A percentile compares a stretch with the other conserved stretches of the same genome.
Conservation (phyloP, 441 rosid species). For the Manihot esculenta region DNA sequence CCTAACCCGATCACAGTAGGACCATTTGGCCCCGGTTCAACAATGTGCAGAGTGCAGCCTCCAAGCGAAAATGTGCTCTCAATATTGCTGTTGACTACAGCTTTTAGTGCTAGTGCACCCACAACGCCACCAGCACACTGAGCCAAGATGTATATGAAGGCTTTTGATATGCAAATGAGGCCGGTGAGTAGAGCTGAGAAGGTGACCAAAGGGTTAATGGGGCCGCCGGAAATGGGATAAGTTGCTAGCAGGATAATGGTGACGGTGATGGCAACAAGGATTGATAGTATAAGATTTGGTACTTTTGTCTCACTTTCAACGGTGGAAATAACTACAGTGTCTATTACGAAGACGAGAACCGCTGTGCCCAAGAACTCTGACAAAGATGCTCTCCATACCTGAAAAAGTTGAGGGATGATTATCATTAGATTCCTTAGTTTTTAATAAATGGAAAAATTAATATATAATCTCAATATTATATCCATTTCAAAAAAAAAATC, state of each 20-base stretch:
- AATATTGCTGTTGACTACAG: constrained; percentile 31
- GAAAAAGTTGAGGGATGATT: neutral
- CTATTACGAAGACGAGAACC: constrained; percentile 39
- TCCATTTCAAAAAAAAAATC: too few relatives aligned
- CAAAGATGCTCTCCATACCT: constrained; percentile 51
- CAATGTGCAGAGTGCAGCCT: constrained; percentile 43
- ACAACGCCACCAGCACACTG: constrained; percentile 39
- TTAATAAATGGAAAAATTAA: too few relatives aligned
- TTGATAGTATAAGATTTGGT: constrained; percentile 41
- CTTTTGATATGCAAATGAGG: constrained; percentile 35
- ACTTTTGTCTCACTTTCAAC: constrained; percentile 27
- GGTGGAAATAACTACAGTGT: constrained; percentile 49
- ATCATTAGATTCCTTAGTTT: too few relatives aligned
- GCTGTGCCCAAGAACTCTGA: constrained; percentile 43
- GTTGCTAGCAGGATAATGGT: constrained; percentile 46
- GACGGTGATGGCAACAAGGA: constrained; percentile 30
- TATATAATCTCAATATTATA: too few relatives aligned
- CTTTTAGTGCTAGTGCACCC: constrained; percentile 40
- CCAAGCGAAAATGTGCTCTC: constrained; percentile 39
- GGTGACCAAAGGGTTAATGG: constrained; percentile 43
- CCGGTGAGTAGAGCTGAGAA: constrained; percentile 39
- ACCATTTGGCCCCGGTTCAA: constrained; percentile 36
- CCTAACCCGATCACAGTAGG: constrained; percentile 29
- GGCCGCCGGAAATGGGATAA: constrained; percentile 48
- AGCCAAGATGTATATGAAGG: constrained; percentile 36